Base-by-base conservation (phyloP, 768 basidiomycete species). In the Obba rivulosa region DNA sequence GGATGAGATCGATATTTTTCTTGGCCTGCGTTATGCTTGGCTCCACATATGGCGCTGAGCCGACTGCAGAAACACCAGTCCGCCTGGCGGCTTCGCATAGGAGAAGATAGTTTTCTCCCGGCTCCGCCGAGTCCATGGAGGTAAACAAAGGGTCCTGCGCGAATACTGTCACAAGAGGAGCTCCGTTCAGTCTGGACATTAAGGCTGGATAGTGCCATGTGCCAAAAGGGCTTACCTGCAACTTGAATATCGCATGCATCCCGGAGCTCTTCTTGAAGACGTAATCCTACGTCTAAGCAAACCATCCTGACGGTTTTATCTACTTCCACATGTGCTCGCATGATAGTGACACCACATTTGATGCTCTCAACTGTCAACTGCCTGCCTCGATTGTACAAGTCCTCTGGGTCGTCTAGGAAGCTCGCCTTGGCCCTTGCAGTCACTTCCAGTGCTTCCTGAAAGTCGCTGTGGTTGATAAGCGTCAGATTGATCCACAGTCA, bases 311-410 rank as follows among this genome's bases (percentile, higher is more conserved):
- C 78, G 14, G 70, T 68, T 2, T 61, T 64, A 58, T 84, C 83
- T 10, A 82, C 74, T 63, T 85, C 82, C 41, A 85, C 79, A 59
- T 80, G 81, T n/a, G 82, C 81, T 16, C 80, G 76, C 74, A 82
- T 83, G 13, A 70, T 66, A 23, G 81, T 84, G 36, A 82, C 80
- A n/a, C 82, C 80, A 45, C 71, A 71, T 55, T 77, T 72, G 42
- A 83, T 67, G 55, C 80, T 81, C 58, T 81, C 75, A 34, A 69
- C 62, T 51, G 85, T 75, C 17, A 85, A 66, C 43, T 72, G 71
- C 22, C 67, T 68, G 3, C 81, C 81, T 35, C 83, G 74, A 46
- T 53, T 57, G 50, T 78, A 72, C 17, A 83, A 64, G 59, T 80
- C 79, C 16, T 66, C 66, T 17, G 56, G 42, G 50, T 73, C 59